Conservation (phyloP, 1,284 basidiomycete species). For the Fomes fomentarius region DNA sequence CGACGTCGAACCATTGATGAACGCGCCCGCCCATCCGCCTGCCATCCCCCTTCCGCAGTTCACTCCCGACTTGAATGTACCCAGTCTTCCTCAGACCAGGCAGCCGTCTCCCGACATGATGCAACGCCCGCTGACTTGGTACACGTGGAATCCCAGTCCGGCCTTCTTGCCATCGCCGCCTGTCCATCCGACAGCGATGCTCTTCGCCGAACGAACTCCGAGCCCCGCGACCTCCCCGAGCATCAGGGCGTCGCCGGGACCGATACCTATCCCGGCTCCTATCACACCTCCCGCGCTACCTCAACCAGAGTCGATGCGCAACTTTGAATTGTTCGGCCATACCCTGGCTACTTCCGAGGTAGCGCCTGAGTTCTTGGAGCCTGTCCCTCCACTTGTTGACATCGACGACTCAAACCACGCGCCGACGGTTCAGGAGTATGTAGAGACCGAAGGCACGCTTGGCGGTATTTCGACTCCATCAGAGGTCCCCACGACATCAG, state of each 20-base stretch:
- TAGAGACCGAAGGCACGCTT: constrained; percentile 1
- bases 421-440: background rate
- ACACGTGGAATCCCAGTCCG: too few relatives aligned
- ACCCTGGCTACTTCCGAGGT: background rate
- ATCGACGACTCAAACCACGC: constrained; percentile 9
- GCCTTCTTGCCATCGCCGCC: too few relatives aligned
- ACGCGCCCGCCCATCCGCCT: constrained; percentile 15
- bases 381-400: constrained; percentile 14
- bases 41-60: constrained; percentile 19
- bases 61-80: constrained; percentile 10
- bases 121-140: background rate
- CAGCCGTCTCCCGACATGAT: background rate
- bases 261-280: background rate
- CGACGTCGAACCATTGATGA: background rate
- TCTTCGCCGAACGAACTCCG: too few relatives aligned
- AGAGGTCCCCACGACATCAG: constrained; percentile 20
- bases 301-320: background rate
- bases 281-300: too few relatives aligned
- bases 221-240: too few relatives aligned
- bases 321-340: background rate
- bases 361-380: background rate
- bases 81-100: background rate
- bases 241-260: too few relatives aligned
- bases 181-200: too few relatives aligned
- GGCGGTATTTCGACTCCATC: constrained; percentile 25